phyloP scores from a whole-genome alignment of 192 early-diverging fungal genomes.

The Coemansia sp. region DNA sequence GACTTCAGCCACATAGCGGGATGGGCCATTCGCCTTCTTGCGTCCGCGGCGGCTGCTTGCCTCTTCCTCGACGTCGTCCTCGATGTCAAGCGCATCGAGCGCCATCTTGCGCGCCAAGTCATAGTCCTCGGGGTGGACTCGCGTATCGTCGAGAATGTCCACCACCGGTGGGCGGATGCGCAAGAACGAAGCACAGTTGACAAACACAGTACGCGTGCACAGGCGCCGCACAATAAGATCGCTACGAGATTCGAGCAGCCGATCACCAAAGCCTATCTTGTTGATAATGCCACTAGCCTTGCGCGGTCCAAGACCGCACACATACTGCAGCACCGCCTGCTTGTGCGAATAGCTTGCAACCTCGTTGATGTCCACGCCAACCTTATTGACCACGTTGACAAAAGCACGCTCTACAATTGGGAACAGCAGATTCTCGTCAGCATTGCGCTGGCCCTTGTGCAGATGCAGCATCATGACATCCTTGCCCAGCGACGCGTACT shows the following conservation, averaged over 20 bases:
- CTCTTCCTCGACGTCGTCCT: constrained; percentile 73
- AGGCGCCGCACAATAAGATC: constrained; percentile 69
- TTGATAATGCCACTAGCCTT: constrained; percentile 81
- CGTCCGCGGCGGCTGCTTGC: constrained; percentile 42
- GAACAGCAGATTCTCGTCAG: constrained; percentile 67
- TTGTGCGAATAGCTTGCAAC: constrained; percentile 67
- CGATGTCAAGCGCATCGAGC: constrained; percentile 89
- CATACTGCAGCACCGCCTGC: constrained; percentile 76
- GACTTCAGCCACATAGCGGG: constrained; percentile 75
- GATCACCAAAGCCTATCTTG: constrained; percentile 22
- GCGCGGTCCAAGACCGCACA: constrained; percentile 89
- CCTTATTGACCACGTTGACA: constrained; percentile 79
- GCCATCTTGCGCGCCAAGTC: constrained; percentile 96
- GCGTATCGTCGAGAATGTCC: constrained; percentile 90
- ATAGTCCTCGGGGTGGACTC: constrained; percentile 96
- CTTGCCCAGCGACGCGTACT: constrained; percentile 74
- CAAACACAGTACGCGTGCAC: constrained; percentile 74
- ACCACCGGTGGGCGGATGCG: constrained; percentile 69
- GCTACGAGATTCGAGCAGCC: constrained; percentile 62
- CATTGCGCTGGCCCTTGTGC: constrained; percentile 73
- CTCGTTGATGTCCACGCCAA: constrained; percentile 90
- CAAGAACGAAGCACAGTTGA: constrained; percentile 92
- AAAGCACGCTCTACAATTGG: constrained; percentile 78
- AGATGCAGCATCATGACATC: constrained; percentile 65
- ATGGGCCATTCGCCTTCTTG: constrained; percentile 52